Evolutionary conservation across 1,284 basidiomycete species (phyloP), one percentile per base, ranked within the genome.

Genomic region (Sporisorium iseilematis-ciliati): DNA sequence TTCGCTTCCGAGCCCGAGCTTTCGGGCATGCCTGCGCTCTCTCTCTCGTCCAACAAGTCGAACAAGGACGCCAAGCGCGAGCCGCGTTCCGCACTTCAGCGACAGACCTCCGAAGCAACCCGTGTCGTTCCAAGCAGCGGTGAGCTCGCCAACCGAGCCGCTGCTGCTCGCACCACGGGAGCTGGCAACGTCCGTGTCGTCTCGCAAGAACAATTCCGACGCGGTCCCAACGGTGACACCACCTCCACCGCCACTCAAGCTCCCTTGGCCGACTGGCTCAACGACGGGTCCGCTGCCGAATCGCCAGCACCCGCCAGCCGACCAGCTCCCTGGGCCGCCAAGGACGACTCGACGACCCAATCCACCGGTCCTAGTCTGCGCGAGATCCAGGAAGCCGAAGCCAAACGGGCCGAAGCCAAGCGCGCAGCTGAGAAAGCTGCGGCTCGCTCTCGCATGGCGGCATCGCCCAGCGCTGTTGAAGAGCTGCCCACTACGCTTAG

Each of bases 381-480:
- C 61, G 94, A 98, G 79, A 99, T 99, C 64, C 97, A 99, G 85
- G 94, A 97, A 79, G 91, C 92, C 1, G 97, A 99, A 86, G 90
- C 90, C 16, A 93, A 90, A 86, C 91, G 91, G 80, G 88, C 90
- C 10, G 94, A 94, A 77, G 89, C 89, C 11, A 85, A 87, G 33
- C 91, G 91, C n/a, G 78, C 77, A 5, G 71, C 69, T 7, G 74
- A 79, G 31, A 67, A 74, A 45, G 71, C 75, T 4, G 72, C 69
- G 23, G 78, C 75, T 86, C 76, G 78, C 35, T 88, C 87, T 2
- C 68, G 72, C 10, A 57, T 73, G 51, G 66, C 57, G 21, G 67
- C 74, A 40, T 58, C 66, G 35, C 62, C 57, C 11, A 87, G 87
- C 33, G 70, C 79, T 3, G 67, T 82, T 5, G 64, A 59, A 33